Percentiles rank a stretch among this genome's conserved stretches.
phyloP scores from a whole-genome alignment of 2,329 filamentous ascomycete genomes.

The Thermoascus crustaceus region DNA sequence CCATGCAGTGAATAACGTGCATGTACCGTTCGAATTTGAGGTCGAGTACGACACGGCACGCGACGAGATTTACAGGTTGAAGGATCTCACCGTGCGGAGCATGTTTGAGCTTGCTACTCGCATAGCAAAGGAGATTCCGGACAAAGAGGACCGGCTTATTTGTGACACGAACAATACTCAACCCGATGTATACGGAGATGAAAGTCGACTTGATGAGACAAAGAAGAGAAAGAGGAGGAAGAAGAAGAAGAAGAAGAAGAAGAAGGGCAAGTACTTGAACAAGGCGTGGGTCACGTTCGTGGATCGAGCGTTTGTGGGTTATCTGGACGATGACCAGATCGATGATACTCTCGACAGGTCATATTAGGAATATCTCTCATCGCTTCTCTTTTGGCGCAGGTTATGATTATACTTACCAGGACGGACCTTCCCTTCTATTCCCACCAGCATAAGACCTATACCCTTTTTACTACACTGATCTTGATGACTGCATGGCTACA shows the following conservation, averaged over 20 bases:
- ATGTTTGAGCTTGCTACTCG: constrained; percentile 70
- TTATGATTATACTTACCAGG: too few relatives aligned
- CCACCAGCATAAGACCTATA: too few relatives aligned
- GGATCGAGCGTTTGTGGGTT: constrained; percentile 69
- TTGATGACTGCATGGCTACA: too few relatives aligned
- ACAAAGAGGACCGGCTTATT: too few relatives aligned
- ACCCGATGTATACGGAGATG: too few relatives aligned
- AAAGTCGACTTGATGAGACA: too few relatives aligned
- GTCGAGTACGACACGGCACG: constrained; percentile 79
- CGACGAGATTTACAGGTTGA: constrained; percentile 65
- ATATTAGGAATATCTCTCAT: neutral
- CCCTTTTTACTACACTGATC: too few relatives aligned
- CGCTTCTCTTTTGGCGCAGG: too few relatives aligned
- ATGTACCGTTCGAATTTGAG: constrained; percentile 61
- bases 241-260: constrained; percentile 37
- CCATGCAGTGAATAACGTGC: constrained; percentile 49
- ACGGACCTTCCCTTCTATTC: too few relatives aligned
- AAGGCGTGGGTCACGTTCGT: constrained; percentile 73
- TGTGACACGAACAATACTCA: too few relatives aligned
- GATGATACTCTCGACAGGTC: constrained; percentile 20
- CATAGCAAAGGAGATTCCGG: constrained; percentile 50
- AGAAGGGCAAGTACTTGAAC: constrained; percentile 42
- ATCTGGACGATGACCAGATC: constrained; percentile 58
- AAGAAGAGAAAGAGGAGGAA: too few relatives aligned
- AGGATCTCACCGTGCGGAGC: constrained; percentile 76